Evolutionary conservation across 1,284 basidiomycete genomes (phyloP), one percentile per base, ranked within the genome.

Genomic region (Volvariella volvacea): DNA sequence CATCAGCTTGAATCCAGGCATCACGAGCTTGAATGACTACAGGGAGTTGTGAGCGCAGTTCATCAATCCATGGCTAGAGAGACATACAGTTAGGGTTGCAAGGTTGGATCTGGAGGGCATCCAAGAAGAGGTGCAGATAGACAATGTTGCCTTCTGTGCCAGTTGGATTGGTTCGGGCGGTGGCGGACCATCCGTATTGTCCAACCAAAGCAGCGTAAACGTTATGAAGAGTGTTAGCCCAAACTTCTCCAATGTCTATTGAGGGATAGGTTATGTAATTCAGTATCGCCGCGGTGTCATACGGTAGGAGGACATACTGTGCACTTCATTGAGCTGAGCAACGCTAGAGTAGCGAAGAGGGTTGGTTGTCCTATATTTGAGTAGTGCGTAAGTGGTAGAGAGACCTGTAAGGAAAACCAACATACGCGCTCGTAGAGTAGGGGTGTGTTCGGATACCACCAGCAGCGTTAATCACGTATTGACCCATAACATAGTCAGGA

Each of bases 1-100:
- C 59, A 53, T 74, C 71, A 16, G 71, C 70, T 53, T 73, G 70
- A 47, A 73, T 67, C 65, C 67, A 71, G 14, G 70, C 68, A 45
- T 70, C 62, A 48, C 71, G 68, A 4, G 65, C 55, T 45, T 45
- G 31, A 28, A 49, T 17, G 42, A 54, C 55, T 57, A 15, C 15
- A 16, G 16, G 12, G 33, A 43, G 8, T 4, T 15, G 19, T n/a
- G 8, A n/a, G 14, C 17, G 7, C 20, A 10, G 20, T 31, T 25
- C 40, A 28, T 8, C 6, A 22, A 22, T 4, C 9, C 7, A 17
- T 42, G 4, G 6, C 10, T 7, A 16, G 3, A 22, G 3, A 25
- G 4, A 51, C 57, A 7, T 46, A 60, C 57, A 55, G 16, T 52
- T 60, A 2, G 60, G 59, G 45, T 62, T 58, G 47, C 61, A 62